Evolutionary conservation across 768 basidiomycete genomes (phyloP).

Genomic region (Leccinellum luteum): DNA sequence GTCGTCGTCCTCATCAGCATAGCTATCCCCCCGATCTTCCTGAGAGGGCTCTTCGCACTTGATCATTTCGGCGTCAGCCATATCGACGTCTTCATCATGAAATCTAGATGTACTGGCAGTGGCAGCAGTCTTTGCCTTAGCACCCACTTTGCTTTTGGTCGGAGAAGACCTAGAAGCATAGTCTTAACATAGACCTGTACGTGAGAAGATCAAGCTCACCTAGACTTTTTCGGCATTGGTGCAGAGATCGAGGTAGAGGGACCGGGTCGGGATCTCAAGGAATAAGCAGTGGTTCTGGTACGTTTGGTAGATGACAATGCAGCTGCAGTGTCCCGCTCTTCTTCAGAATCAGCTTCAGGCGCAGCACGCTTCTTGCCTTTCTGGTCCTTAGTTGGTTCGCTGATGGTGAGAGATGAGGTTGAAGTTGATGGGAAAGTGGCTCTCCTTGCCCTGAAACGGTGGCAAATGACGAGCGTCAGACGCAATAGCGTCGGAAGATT

Average conservation of each 20-base stretch:
- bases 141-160: conserved; percentile 57
- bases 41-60: conserved; percentile 43
- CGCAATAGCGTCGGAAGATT: conserved; percentile 23
- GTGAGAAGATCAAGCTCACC: conserved; percentile 37
- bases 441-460: conserved; percentile 54
- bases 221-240: conserved; percentile 76
- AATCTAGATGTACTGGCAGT: conserved; percentile 61
- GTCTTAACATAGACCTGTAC: conserved; percentile 10
- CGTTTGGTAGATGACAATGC: conserved; percentile 58
- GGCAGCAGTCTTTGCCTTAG: conserved; percentile 56
- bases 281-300: conserved; percentile 58
- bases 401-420: conserved; percentile 56
- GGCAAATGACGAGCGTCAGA: conserved; percentile 31
- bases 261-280: conserved; percentile 59
- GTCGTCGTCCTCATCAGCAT: conserved; percentile 40
- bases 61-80: conserved; percentile 61
- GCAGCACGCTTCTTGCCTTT: conserved; percentile 94
- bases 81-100: conserved; percentile 73
- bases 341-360: conserved; percentile 66
- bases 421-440: conserved; percentile 42
- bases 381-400: conserved; percentile 69
- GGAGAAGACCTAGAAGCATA: conserved; percentile 41
- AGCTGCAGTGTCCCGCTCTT: conserved; percentile 50
- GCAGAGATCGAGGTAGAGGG: conserved; percentile 39
- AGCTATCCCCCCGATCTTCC: conserved; percentile 46